A percentile compares a stretch with the other conserved stretches of the same genome.
phyloP scores from a whole-genome alignment of 495 filamentous ascomycete species.

The Copromyces sp. region DNA sequence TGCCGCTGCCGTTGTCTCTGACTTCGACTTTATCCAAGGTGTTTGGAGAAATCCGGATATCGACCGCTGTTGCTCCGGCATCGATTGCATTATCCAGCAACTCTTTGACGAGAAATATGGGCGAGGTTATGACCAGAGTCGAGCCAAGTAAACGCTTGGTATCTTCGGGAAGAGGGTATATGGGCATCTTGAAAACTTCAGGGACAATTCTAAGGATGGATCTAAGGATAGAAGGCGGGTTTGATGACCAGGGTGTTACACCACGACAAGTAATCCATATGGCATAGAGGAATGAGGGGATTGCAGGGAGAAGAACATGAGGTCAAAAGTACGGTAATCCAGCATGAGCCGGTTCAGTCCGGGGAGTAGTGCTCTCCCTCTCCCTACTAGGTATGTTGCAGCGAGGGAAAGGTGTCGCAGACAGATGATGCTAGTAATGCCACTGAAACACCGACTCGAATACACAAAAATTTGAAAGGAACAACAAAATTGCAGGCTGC shows the following conservation, averaged over 20 bases:
- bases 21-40: slow-evolving; percentile 77
- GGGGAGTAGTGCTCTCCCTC: background rate
- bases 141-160: slow-evolving; percentile 63
- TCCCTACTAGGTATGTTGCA: background rate
- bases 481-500: background rate
- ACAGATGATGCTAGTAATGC: background rate
- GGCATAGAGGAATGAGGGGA: background rate
- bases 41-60: slow-evolving; percentile 64
- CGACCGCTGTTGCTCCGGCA: slow-evolving; percentile 61
- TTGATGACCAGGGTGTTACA: background rate
- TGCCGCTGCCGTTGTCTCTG: slow-evolving; percentile 83
- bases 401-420: background rate
- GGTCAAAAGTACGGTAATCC: background rate
- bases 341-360: background rate
- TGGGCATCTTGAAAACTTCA: slow-evolving; percentile 17
- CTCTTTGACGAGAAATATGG: slow-evolving; percentile 75
- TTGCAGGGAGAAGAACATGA: background rate
- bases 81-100: slow-evolving; percentile 88
- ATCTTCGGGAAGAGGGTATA: slow-evolving; percentile 47
- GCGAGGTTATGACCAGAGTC: slow-evolving; percentile 59
- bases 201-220: background rate
- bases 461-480: background rate
- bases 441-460: background rate
- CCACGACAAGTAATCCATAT: background rate
- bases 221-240: background rate